These are phyloP conservation scores for Hanseniaspora mollemarum DNA, from an alignment of 805 yeast species.

Conservation along the genomic window DNA sequence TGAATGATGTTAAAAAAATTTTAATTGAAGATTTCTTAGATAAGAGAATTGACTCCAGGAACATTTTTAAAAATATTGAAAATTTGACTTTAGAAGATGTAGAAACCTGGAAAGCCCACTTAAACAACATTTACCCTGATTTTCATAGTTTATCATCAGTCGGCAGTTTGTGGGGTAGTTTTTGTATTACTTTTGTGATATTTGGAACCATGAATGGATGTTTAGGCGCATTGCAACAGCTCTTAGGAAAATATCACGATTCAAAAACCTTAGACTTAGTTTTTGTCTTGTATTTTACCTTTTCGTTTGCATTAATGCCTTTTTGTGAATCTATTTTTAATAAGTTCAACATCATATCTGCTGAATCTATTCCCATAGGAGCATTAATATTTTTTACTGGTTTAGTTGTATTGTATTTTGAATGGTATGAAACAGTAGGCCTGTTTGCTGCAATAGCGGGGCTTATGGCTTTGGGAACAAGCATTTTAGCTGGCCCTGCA, in stretches of 20 bases:
- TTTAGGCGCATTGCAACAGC: background rate
- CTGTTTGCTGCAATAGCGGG: background rate
- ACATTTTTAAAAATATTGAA: background rate
- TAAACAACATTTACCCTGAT: background rate
- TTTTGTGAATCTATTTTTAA: background rate
- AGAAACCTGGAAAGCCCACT: background rate
- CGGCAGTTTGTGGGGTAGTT: background rate
- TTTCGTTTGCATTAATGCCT: constrained; percentile 4
- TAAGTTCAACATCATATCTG: background rate
- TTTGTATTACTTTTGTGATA: background rate
- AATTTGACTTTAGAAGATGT: background rate
- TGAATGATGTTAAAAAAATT: background rate
- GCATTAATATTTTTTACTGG: background rate
- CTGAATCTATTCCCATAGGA: background rate
- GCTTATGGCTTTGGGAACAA: constrained; percentile 18
- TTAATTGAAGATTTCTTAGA: background rate
- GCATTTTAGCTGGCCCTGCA: constrained; percentile 34
- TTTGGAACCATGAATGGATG: constrained; percentile 11
- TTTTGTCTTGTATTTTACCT: background rate
- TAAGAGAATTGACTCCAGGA: background rate
- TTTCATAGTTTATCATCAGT: background rate
- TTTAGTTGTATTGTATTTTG: background rate
- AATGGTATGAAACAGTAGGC: background rate
- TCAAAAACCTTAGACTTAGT: background rate
- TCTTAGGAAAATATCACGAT: background rate